Conservation (phyloP, 305 asterid species). For the Solanum chacoense region DNA sequence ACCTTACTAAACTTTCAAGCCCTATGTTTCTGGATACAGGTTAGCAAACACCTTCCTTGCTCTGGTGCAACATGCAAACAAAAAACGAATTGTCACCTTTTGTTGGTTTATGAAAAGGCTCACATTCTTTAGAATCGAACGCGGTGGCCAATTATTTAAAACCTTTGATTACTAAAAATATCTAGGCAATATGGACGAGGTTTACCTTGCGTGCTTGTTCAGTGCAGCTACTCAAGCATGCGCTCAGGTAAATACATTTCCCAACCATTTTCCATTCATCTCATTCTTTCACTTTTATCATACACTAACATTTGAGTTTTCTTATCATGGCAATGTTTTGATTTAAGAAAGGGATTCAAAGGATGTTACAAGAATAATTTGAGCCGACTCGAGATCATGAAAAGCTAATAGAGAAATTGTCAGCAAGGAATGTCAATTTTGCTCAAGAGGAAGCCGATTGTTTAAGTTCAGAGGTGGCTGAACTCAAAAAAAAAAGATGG, state of each 20-base stretch:
- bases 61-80: background rate
- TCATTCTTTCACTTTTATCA: background rate
- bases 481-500: too few relatives aligned
- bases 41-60: background rate
- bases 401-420: background rate
- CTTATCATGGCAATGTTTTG: background rate
- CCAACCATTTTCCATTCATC: background rate
- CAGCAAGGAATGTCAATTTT: background rate
- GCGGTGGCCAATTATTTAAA: background rate
- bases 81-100: background rate
- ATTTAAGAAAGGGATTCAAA: background rate
- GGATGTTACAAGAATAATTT: background rate
- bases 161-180: background rate
- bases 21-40: background rate
- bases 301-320: background rate
- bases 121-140: background rate
- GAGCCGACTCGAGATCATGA: background rate
- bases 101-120: background rate
- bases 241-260: background rate
- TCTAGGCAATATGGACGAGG: background rate
- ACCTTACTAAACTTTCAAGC: background rate
- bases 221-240: background rate
- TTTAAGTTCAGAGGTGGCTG: too few relatives aligned
- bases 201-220: background rate
- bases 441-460: background rate